phyloP scores from a whole-genome alignment of 768 basidiomycete species.

The Lactarius quietus region DNA sequence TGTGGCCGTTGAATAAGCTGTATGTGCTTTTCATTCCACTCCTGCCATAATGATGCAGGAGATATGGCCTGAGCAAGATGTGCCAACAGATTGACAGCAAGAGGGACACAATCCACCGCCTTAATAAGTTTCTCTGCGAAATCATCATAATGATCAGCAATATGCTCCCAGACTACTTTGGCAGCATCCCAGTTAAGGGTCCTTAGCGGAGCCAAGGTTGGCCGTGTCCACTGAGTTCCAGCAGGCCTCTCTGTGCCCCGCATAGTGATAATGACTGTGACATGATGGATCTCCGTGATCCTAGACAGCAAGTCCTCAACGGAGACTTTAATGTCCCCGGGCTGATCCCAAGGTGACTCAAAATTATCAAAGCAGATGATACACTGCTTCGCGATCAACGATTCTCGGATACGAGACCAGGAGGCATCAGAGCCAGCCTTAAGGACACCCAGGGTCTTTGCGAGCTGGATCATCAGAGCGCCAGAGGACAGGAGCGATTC shows the following conservation, averaged over 20 bases:
- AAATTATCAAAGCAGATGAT: conserved; percentile 41
- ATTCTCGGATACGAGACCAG: not conserved
- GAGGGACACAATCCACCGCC: not conserved
- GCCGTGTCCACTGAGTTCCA: conserved; percentile 6
- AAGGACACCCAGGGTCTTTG: not conserved
- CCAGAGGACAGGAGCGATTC: conserved; percentile 30
- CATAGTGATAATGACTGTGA: conserved; percentile 12
- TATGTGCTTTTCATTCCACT: too few relatives aligned
- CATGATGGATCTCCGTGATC: not conserved
- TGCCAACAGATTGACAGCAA: too few relatives aligned
- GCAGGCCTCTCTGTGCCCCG: conserved; percentile 3
- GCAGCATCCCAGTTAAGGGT: not conserved
- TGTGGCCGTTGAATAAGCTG: too few relatives aligned
- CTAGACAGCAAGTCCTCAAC: conserved; percentile 2
- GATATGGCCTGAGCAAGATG: too few relatives aligned
- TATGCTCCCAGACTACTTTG: not conserved
- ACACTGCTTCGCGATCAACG: conserved; percentile 25
- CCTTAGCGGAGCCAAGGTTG: not conserved
- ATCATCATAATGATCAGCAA: not conserved
- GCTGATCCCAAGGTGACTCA: conserved; percentile 38
- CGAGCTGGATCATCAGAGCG: conserved; percentile 30
- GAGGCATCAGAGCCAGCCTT: not conserved
- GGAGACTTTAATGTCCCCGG: not conserved
- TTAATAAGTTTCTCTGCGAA: not conserved
- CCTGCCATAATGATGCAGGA: too few relatives aligned